These are phyloP conservation scores for Xylaria multiplex DNA, from an alignment of 2,329 filamentous ascomycete species.

Conservation along the genomic window DNA sequence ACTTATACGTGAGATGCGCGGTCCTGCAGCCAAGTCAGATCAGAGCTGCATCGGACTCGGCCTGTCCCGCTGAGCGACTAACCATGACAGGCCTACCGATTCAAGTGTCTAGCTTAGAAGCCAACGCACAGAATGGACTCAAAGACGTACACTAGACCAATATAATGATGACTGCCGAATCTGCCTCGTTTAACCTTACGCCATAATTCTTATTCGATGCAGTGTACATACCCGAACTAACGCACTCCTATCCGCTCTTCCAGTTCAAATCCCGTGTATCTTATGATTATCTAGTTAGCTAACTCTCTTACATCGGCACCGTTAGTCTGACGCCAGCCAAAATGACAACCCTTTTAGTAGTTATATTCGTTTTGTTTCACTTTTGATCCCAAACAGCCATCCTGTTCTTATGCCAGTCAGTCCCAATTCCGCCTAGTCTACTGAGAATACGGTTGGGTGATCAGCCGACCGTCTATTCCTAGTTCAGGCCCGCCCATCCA, in stretches of 20 bases:
- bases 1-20: constrained; percentile 22
- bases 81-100: constrained; percentile 9
- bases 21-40: constrained; percentile 30
- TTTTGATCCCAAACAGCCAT: neutral
- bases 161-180: constrained; percentile 11
- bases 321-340: constrained; percentile 10
- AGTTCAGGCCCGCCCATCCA: constrained; percentile 18
- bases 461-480: constrained; percentile 14
- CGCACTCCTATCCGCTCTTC: neutral
- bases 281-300: neutral
- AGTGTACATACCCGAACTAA: neutral
- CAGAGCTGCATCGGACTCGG: constrained; percentile 39
- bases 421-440: neutral
- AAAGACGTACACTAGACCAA: constrained; percentile 19
- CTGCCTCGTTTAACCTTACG: constrained; percentile 23
- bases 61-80: constrained; percentile 40
- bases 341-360: neutral
- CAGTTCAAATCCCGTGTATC: neutral
- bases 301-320: constrained; percentile 1
- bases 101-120: constrained; percentile 11
- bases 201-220: constrained; percentile 5
- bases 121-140: constrained; percentile 21
- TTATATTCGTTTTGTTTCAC: neutral
- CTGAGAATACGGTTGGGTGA: constrained; percentile 1
- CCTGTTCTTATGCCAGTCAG: neutral